Conservation (phyloP, 768 basidiomycete genomes). For the Serendipita sp. region DNA sequence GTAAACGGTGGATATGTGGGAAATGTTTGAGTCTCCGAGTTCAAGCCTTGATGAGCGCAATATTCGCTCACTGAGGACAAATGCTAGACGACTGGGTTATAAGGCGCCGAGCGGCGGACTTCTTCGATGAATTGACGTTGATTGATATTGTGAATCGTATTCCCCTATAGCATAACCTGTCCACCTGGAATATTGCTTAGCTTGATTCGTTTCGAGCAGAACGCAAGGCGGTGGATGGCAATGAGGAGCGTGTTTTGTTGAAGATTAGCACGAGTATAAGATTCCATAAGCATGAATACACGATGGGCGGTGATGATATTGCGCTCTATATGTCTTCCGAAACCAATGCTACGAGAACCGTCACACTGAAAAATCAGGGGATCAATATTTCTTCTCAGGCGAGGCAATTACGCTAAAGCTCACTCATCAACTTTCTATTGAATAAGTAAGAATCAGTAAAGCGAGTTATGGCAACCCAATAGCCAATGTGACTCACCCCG, state of each 20-base stretch:
- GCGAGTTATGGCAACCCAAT: not conserved
- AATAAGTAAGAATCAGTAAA: not conserved
- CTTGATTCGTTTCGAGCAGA: not conserved
- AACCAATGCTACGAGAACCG: slow-evolving; percentile 10
- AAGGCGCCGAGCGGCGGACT: too few relatives aligned
- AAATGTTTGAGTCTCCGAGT: too few relatives aligned
- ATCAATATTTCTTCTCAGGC: not conserved
- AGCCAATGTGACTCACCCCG: not conserved
- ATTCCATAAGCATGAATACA: not conserved
- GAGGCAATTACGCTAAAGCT: not conserved
- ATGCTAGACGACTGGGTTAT: too few relatives aligned
- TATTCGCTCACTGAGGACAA: too few relatives aligned
- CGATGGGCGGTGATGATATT: not conserved
- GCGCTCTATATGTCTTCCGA: slow-evolving; percentile 9
- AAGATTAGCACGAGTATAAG: not conserved
- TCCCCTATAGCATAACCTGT: too few relatives aligned
- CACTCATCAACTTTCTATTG: slow-evolving; percentile 11
- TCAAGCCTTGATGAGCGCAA: too few relatives aligned
- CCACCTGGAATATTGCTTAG: too few relatives aligned
- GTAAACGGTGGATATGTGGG: too few relatives aligned
- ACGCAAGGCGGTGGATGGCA: not conserved
- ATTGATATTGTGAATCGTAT: too few relatives aligned
- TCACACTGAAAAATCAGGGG: slow-evolving; percentile 7
- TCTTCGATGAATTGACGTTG: too few relatives aligned
- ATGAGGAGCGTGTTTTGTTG: not conserved